Conservation (phyloP, 169 alveolate species). For the Eimeria tenella region DNA sequence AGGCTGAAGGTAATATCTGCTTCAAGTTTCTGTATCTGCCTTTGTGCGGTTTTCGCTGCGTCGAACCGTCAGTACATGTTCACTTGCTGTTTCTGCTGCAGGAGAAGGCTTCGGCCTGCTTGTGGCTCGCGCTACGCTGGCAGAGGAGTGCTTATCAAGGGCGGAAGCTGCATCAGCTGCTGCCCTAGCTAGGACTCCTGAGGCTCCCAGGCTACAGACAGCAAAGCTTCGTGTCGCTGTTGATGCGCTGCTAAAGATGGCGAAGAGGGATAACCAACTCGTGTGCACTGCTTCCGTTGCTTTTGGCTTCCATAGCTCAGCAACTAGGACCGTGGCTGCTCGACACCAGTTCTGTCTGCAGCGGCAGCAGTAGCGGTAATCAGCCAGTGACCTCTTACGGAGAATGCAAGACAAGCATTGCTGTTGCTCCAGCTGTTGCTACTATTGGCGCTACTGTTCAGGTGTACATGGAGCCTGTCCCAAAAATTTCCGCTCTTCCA, state of each 20-base stretch:
- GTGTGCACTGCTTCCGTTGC: slow-evolving; percentile 25
- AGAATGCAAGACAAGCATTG: not conserved
- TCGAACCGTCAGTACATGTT: not conserved
- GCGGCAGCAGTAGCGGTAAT: not conserved
- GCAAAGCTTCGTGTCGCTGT: slow-evolving; percentile 49
- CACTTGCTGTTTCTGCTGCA: slow-evolving; percentile 14
- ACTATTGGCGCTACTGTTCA: not conserved
- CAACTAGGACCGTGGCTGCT: not conserved
- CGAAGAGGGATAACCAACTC: slow-evolving; percentile 59
- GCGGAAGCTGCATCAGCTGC: slow-evolving; percentile 54
- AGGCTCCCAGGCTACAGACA: slow-evolving; percentile 45
- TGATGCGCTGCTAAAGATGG: slow-evolving; percentile 12
- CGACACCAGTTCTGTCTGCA: not conserved
- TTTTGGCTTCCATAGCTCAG: not conserved
- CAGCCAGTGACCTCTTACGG: not conserved
- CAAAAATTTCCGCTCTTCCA: not conserved
- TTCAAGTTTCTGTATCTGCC: not conserved
- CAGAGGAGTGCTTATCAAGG: slow-evolving; percentile 5
- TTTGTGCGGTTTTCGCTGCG: not conserved
- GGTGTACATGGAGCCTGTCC: slow-evolving; percentile 66
- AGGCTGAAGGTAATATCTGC: slow-evolving; percentile 24
- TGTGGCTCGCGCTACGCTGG: slow-evolving; percentile 45
- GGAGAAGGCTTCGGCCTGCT: slow-evolving; percentile 50
- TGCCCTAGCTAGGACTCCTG: slow-evolving; percentile 34
- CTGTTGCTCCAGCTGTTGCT: not conserved